phyloP scores from a whole-genome alignment of 2,329 filamentous ascomycete species.

The Penicillium olsonii region DNA sequence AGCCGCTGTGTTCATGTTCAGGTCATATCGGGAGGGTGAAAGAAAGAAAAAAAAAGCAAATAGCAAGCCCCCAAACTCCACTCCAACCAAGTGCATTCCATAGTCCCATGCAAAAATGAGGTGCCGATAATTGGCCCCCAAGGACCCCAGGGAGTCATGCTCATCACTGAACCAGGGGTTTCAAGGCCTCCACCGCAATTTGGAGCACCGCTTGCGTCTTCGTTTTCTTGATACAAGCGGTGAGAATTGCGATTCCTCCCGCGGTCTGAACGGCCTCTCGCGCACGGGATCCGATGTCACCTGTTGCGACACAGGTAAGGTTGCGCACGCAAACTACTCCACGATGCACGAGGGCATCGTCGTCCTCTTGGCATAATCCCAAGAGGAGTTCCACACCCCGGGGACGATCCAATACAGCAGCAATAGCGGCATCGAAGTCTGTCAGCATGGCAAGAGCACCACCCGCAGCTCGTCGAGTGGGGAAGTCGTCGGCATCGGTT shows the following conservation, averaged over 20 bases:
- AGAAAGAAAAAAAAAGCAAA: background rate
- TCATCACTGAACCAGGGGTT: conserved; percentile 58
- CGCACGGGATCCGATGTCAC: conserved; percentile 63
- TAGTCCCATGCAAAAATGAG: conserved; percentile 14
- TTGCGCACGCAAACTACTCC: conserved; percentile 77
- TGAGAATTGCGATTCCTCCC: conserved; percentile 68
- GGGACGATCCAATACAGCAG: conserved; percentile 68
- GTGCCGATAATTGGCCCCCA: conserved; percentile 1
- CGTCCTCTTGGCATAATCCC: conserved; percentile 71
- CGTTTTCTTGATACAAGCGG: conserved; percentile 68
- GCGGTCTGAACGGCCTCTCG: conserved; percentile 62
- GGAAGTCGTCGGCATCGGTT: conserved; percentile 78
- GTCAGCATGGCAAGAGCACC: conserved; percentile 86
- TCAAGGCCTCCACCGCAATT: conserved; percentile 71
- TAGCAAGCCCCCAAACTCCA: conserved; percentile 9
- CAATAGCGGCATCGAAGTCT: conserved; percentile 72
- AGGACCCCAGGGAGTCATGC: conserved; percentile 1
- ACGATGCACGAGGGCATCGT: conserved; percentile 57
- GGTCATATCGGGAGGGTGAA: conserved; percentile 10
- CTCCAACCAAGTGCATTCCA: conserved; percentile 3
- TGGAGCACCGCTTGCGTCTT: conserved; percentile 70
- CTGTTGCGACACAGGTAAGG: conserved; percentile 64
- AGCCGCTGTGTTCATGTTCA: conserved; percentile 20
- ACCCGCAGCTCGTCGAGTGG: conserved; percentile 79
- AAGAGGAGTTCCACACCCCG: conserved; percentile 77